These are phyloP conservation scores for Nymphaea colorata DNA, from an alignment of 164 flowering plant species.

Conservation along the genomic window DNA sequence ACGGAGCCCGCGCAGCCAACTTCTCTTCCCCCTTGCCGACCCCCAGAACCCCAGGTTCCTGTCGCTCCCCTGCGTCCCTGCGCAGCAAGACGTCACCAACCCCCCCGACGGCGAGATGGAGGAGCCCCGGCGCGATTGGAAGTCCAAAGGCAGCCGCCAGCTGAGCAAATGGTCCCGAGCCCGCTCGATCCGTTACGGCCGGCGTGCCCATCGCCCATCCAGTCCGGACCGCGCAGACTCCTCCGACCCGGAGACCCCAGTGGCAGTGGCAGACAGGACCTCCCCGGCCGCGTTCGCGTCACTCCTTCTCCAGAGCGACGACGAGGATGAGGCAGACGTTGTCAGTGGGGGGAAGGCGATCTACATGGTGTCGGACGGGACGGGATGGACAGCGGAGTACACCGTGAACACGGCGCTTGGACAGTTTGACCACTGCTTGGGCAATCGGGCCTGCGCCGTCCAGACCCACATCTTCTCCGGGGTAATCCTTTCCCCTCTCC, in stretches of 20 bases:
- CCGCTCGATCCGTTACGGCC: conserved; percentile 64
- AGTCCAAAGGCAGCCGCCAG: conserved; percentile 40
- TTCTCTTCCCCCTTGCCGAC: too few species aligned
- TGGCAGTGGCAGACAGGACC: background rate
- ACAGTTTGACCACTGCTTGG: conserved; percentile 84
- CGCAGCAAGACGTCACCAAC: background rate
- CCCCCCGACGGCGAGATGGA: conserved; percentile 9
- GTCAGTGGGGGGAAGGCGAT: conserved; percentile 36
- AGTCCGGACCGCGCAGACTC: conserved; percentile 2
- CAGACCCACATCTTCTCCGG: conserved; percentile 84
- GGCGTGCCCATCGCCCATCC: conserved; percentile 43
- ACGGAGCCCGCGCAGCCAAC: too few species aligned
- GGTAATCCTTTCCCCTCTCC: conserved; percentile 25
- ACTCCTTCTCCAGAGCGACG: conserved; percentile 11
- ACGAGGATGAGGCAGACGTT: conserved; percentile 12
- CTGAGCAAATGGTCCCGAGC: conserved; percentile 80
- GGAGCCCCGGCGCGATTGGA: conserved; percentile 19
- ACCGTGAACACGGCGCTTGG: conserved; percentile 83
- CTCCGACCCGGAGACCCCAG: background rate
- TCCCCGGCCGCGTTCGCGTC: background rate
- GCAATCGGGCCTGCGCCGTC: conserved; percentile 70
- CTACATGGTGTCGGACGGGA: conserved; percentile 87
- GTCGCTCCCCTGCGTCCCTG: background rate
- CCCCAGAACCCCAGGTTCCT: too few species aligned
- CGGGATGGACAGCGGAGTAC: conserved; percentile 95